Base-by-base conservation (phyloP, 371 early-diverging fungal genomes). In the Apophysomyces sp. region DNA sequence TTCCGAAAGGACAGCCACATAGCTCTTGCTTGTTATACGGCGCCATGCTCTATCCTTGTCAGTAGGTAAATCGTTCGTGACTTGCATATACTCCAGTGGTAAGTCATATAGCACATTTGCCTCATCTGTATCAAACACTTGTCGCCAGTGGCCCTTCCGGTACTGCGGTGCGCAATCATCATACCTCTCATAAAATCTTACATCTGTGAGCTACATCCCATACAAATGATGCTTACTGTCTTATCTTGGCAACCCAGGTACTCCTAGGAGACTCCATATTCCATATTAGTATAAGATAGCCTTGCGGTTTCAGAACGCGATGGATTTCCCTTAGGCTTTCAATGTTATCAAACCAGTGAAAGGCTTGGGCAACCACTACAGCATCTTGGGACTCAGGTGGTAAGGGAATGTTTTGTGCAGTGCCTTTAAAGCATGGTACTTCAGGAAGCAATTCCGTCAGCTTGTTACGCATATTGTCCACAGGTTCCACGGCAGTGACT, bases 261-360 rank as follows among this genome's bases (percentile, higher is more conserved):
- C 73, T 61, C 8, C 73, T 60, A 29, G 63, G 61, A 39, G 71
- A 71, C 40, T 81, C 83, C 80, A 82, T 68, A 52, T 83, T 83
- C 83, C 84, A 84, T 1, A 80, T 69, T n/a, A 84, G 44, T 1
- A 75, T 59, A 8, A 79, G 9, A 4, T 58, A 27, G 3, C 86
- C 86, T 1, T 67, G 66, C 5, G 77, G 74, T 49, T 80, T 76
- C 52, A 85, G 58, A 0, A 84, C 77, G 32, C 49, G 77, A 31
- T 72, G 68, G n/a, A 82, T 69, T 57, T 85, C 86, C 7, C 44
- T 36, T 7, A 85, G 56, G 21, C 77, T 72, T 28, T 69, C 56
- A 6, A 76, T 51, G 52, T 77, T 73, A 41, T 76, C 81, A 67
- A 83, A 85, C 86, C 86, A 85, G 54, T 85, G 86, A 37, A 84